These are phyloP conservation scores for Hypoxylon sp. DNA, from an alignment of 2,329 filamentous ascomycete species.

Conservation along the genomic window DNA sequence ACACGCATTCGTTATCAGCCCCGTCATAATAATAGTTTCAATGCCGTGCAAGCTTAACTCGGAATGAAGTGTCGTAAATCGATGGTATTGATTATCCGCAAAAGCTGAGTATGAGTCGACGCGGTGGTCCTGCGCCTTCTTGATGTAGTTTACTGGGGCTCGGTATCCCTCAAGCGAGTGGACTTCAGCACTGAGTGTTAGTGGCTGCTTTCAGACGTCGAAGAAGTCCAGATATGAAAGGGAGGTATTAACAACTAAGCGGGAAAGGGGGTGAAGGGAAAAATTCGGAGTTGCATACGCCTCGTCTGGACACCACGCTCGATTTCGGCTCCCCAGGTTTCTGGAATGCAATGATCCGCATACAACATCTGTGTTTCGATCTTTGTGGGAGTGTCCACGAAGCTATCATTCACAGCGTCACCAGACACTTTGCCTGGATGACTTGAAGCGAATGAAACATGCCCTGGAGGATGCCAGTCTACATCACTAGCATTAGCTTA, in stretches of 20 bases:
- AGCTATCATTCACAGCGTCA: conserved; percentile 42
- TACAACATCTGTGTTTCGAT: conserved; percentile 45
- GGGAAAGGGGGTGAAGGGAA: too few species aligned
- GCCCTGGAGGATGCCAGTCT: conserved; percentile 44
- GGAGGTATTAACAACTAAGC: neutral
- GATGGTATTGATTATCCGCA: conserved; percentile 46
- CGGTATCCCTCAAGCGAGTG: conserved; percentile 42
- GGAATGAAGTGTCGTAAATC: conserved; percentile 44
- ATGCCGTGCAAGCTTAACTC: conserved; percentile 42
- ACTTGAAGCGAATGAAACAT: conserved; percentile 42
- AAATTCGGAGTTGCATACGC: neutral
- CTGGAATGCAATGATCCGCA: conserved; percentile 42
- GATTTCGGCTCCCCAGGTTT: conserved; percentile 45
- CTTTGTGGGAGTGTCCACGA: conserved; percentile 43
- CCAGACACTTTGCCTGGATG: conserved; percentile 37
- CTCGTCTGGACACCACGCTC: conserved; percentile 40
- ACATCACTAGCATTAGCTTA: neutral
- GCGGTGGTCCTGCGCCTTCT: conserved; percentile 45
- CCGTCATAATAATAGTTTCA: conserved; percentile 42
- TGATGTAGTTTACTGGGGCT: conserved; percentile 45
- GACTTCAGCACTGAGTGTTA: conserved; percentile 8
- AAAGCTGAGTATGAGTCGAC: conserved; percentile 46
- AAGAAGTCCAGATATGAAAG: neutral
- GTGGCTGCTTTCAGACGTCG: neutral
- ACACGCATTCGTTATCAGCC: conserved; percentile 42